phyloP scores from a whole-genome alignment of 2,329 filamentous ascomycete genomes.

The Trichoderma sp. region DNA sequence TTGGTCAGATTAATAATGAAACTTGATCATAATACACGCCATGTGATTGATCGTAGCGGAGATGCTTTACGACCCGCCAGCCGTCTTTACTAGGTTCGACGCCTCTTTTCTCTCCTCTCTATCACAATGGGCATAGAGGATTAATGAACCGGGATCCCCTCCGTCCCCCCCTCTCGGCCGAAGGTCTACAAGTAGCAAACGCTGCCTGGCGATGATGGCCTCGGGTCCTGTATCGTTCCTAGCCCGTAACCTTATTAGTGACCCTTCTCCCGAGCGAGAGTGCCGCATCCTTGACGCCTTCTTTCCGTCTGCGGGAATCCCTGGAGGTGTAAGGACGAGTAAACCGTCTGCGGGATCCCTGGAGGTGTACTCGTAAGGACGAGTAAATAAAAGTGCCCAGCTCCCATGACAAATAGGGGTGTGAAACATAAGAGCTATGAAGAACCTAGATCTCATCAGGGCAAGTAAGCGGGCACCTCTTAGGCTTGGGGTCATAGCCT shows the following conservation, averaged over 20 bases:
- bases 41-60: neutral
- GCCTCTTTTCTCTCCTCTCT: neutral
- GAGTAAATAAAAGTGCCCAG: neutral
- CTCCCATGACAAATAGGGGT: neutral
- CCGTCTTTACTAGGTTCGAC: neutral
- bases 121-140: neutral
- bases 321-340: neutral
- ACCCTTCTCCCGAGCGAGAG: neutral
- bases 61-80: neutral
- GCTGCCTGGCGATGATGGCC: neutral
- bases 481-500: too few relatives aligned
- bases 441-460: neutral
- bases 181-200: neutral
- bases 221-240: neutral
- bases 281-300: neutral
- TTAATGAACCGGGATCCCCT: neutral
- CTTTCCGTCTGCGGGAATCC: neutral
- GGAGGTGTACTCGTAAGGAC: too few relatives aligned
- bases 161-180: neutral
- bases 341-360: too few relatives aligned
- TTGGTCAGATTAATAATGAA: neutral
- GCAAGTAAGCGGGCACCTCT: constrained; percentile 9
- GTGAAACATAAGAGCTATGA: neutral
- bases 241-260: neutral
- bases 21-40: neutral